Conservation (phyloP, 306 rosid genomes). For the Urtica urens region DNA sequence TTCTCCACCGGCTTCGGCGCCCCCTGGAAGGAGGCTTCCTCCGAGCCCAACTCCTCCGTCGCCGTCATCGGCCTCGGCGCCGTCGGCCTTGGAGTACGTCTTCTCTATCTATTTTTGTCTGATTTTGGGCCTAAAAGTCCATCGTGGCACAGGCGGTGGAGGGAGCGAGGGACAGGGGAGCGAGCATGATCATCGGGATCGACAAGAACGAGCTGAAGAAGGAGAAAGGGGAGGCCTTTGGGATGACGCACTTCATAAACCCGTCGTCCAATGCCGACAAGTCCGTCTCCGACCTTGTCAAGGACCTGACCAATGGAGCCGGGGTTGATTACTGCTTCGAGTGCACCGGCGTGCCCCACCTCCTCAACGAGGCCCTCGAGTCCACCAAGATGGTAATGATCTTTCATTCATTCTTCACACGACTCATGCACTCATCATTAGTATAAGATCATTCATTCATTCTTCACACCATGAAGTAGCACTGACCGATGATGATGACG, state of each 20-base stretch:
- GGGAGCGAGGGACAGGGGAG: constrained; percentile 34
- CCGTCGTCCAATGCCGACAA: constrained; percentile 12
- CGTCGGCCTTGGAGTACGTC: constrained; percentile 31
- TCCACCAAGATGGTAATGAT: constrained; percentile 48
- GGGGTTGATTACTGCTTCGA: constrained; percentile 53
- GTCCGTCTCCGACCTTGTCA: constrained; percentile 24
- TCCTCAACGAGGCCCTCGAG: constrained; percentile 29
- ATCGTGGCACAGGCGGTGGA: neutral
- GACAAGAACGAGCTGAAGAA: constrained; percentile 34
- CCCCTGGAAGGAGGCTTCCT: constrained; percentile 24
- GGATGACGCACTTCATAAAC: constrained; percentile 37
- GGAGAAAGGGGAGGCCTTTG: constrained; percentile 35
- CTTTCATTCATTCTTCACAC: too few relatives aligned
- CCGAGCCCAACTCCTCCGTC: constrained; percentile 19
- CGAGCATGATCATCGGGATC: constrained; percentile 35
- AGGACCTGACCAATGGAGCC: constrained; percentile 32
- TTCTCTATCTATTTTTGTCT: too few relatives aligned
- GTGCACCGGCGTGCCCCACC: constrained; percentile 31
- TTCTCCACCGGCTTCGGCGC: constrained; percentile 32
- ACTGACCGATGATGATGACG: neutral
- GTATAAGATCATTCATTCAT: too few relatives aligned
- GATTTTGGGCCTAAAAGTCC: too few relatives aligned
- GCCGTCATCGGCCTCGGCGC: constrained; percentile 31
- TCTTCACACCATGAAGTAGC: neutral
- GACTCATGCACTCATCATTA: neutral